These are phyloP conservation scores for Cucurbita ficifolia DNA, from an alignment of 306 rosid species.

Conservation along the genomic window DNA sequence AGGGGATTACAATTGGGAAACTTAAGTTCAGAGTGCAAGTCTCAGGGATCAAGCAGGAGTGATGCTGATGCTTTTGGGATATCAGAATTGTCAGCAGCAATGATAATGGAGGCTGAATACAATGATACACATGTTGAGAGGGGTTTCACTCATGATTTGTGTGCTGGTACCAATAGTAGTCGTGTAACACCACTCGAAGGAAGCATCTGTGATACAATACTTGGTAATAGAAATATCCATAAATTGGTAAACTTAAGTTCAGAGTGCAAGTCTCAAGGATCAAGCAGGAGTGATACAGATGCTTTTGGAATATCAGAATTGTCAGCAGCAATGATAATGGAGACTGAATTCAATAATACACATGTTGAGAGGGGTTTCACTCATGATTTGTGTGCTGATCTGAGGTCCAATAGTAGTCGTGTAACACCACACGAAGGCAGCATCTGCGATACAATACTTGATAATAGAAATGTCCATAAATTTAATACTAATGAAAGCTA, in stretches of 20 bases:
- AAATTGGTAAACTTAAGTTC: slow-evolving; percentile 42
- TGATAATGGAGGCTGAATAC: slow-evolving; percentile 42
- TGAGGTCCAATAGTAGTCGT: slow-evolving; percentile 32
- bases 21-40: slow-evolving; percentile 52
- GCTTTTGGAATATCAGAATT: slow-evolving; percentile 55
- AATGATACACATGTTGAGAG: slow-evolving; percentile 32
- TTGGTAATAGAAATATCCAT: slow-evolving; percentile 20
- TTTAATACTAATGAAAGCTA: slow-evolving; percentile 27
- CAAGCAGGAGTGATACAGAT: slow-evolving; percentile 60
- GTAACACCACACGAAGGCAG: slow-evolving; percentile 33
- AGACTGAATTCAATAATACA: slow-evolving; percentile 39
- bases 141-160: slow-evolving; percentile 22
- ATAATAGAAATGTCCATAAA: slow-evolving; percentile 20
- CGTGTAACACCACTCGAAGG: slow-evolving; percentile 32
- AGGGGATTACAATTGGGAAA: slow-evolving; percentile 32
- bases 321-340: slow-evolving; percentile 34
- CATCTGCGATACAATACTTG: slow-evolving; percentile 26
- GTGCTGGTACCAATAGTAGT: slow-evolving; percentile 29
- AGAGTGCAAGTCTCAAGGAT: slow-evolving; percentile 61
- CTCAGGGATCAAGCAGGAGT: slow-evolving; percentile 71
- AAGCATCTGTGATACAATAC: slow-evolving; percentile 27
- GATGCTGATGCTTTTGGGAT: slow-evolving; percentile 46
- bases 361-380: slow-evolving; percentile 27
- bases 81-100: slow-evolving; percentile 44
- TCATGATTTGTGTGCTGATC: slow-evolving; percentile 24